A percentile compares a stretch with the other conserved stretches of the same genome.
These are phyloP conservation scores for Xylaria telfairii DNA, from an alignment of 495 filamentous ascomycete species.

Conservation along the genomic window DNA sequence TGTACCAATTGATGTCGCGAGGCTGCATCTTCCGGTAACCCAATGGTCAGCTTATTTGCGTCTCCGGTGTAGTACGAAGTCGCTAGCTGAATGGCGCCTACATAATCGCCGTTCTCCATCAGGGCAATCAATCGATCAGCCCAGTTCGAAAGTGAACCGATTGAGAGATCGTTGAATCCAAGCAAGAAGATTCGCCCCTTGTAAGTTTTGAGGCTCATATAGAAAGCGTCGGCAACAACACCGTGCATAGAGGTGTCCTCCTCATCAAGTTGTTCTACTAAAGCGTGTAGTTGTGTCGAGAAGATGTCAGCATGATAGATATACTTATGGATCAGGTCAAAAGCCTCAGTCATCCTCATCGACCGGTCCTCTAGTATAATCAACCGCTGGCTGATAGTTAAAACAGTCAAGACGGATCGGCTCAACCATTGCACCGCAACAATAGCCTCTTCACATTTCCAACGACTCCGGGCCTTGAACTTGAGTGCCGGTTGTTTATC, in stretches of 20 bases:
- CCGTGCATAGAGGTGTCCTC: constrained; percentile 90
- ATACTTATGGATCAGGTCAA: constrained; percentile 89
- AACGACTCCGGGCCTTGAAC: constrained; percentile 85
- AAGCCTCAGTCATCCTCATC: constrained; percentile 89
- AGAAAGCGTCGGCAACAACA: constrained; percentile 95
- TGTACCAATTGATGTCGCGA: constrained; percentile 81
- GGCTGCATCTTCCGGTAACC: constrained; percentile 83
- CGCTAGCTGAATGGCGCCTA: constrained; percentile 86
- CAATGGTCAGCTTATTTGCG: constrained; percentile 88
- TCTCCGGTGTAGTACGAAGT: constrained; percentile 90
- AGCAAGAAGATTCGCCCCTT: constrained; percentile 93
- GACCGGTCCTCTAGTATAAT: constrained; percentile 89
- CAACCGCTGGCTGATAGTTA: constrained; percentile 92
- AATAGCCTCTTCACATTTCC: constrained; percentile 93
- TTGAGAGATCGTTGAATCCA: constrained; percentile 85
- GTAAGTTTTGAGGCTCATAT: constrained; percentile 95
- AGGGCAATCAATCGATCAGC: constrained; percentile 94
- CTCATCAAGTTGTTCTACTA: constrained; percentile 89
- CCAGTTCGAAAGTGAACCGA: constrained; percentile 95
- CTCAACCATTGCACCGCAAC: constrained; percentile 97
- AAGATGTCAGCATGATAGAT: constrained; percentile 92
- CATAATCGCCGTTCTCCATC: constrained; percentile 94
- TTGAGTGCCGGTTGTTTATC: constrained; percentile 76
- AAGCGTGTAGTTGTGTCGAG: constrained; percentile 75
- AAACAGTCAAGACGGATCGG: constrained; percentile 85